Percentiles rank a stretch among this genome's conserved stretches.
Evolutionary conservation across 345 rosid genomes (phyloP).

Genomic region (Garcia nutans): DNA sequence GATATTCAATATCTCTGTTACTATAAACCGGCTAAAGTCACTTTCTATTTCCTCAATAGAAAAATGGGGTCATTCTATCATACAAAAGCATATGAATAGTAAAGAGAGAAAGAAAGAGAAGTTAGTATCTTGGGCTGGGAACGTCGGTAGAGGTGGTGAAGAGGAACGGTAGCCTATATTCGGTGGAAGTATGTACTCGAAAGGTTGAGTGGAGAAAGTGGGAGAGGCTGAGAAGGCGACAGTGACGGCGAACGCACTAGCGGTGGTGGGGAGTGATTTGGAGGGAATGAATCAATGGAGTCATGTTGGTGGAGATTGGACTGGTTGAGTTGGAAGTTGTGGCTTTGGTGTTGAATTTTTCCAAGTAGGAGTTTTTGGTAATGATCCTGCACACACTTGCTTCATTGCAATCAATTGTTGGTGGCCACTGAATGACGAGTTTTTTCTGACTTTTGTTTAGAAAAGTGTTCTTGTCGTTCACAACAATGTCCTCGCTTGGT

Average conservation of each 20-base stretch:
- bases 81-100: too few relatives aligned
- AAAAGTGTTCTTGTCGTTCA: constrained; percentile 39
- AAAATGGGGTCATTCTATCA: too few relatives aligned
- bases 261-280: constrained; percentile 21
- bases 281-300: background rate
- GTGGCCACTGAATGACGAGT: constrained; percentile 41
- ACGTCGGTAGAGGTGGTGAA: constrained; percentile 81
- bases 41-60: too few relatives aligned
- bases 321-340: too few relatives aligned
- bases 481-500: background rate
- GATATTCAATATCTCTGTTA: too few relatives aligned
- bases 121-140: constrained; percentile 30
- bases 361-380: background rate
- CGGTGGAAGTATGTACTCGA: constrained; percentile 45
- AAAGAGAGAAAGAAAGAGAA: too few relatives aligned
- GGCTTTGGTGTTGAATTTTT: background rate
- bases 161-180: constrained; percentile 52
- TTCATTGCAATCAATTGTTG: constrained; percentile 52
- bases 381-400: constrained; percentile 29
- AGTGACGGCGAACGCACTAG: background rate
- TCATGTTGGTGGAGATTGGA: too few relatives aligned
- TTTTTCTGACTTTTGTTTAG: constrained; percentile 41
- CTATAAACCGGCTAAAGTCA: too few relatives aligned
- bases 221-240: constrained; percentile 11
- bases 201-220: constrained; percentile 29